Evolutionary conservation across 176 grass and related monocot species (phyloP).

Genomic region (Oryza meyeriana): DNA sequence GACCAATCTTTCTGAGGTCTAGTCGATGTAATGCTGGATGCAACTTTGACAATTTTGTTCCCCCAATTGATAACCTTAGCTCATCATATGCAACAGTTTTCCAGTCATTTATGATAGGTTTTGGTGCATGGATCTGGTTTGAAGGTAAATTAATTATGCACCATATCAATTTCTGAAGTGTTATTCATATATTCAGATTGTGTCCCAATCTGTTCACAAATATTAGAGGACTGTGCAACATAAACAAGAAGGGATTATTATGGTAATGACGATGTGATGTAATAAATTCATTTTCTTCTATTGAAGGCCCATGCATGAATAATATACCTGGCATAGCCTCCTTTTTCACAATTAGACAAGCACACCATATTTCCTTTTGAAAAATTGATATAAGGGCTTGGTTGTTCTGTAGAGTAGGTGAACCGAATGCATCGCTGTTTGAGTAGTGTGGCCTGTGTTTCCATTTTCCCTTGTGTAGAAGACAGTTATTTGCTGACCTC

Average conservation of each 20-base stretch:
- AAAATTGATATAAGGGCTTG: background rate
- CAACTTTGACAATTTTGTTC: background rate
- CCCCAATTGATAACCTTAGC: background rate
- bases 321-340: background rate
- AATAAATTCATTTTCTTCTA: background rate
- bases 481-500: constrained; percentile 21
- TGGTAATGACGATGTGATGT: background rate
- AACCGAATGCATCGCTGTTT: background rate
- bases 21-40: background rate
- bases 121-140: background rate
- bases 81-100: background rate
- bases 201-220: background rate
- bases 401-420: background rate
- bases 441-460: background rate
- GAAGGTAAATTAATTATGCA: background rate
- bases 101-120: background rate
- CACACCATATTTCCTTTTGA: background rate
- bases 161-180: background rate
- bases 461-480: constrained; percentile 6
- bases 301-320: background rate
- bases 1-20: background rate
- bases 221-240: background rate
- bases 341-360: background rate
- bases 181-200: background rate
- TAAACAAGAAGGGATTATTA: background rate